Evolutionary conservation across 306 rosid species (phyloP), one percentile per base, ranked within the genome.

Genomic region (Ormosia emarginata): DNA sequence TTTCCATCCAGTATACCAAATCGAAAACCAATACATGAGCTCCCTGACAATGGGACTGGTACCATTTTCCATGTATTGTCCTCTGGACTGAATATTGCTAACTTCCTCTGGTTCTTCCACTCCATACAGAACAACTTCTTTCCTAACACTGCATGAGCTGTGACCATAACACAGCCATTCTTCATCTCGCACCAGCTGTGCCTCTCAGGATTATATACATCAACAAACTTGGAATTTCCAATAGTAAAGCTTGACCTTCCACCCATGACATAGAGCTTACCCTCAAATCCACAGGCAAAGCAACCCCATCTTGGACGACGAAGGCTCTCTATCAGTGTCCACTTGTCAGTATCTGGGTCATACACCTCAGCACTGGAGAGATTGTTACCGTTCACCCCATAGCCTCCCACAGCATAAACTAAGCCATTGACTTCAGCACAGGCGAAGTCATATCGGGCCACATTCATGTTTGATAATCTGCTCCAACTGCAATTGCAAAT

Each of bases 151-250:
- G 98, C 99, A 18, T 93, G 94, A 55, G 98, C 93, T 44, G 98
- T 95, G 85, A 95, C 97, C 99, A 95, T 95, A 41, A 95, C 98
- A 77, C 99, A 95, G n/a, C 98, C 99, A 44, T 95, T 92, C 86
- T 95, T 95, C 88, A 88, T 92, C 88, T 95, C 91, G 17, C 89
- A 77, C 99, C 99, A 95, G 74, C 85, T 82, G 83, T 87, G 92
- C 70, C 15, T 85, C 90, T 92, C 89, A 1, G 97, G 92, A 82
- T 89, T 72, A 67, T 95, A 95, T 40, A 95, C 87, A 61, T 95
- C 99, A 29, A 95, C 94, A 41, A 81, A 93, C 92, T 86, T 95
- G 32, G 99, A 95, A 53, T 95, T 88, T 61, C 99, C 99, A 78
- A 93, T 95, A 0, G 97, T 95, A 85, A 93, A 92, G 90, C 88